Percentiles rank a stretch among this genome's conserved stretches.
phyloP scores from a whole-genome alignment of 2,329 filamentous ascomycete species.

The Xylaria sp. region DNA sequence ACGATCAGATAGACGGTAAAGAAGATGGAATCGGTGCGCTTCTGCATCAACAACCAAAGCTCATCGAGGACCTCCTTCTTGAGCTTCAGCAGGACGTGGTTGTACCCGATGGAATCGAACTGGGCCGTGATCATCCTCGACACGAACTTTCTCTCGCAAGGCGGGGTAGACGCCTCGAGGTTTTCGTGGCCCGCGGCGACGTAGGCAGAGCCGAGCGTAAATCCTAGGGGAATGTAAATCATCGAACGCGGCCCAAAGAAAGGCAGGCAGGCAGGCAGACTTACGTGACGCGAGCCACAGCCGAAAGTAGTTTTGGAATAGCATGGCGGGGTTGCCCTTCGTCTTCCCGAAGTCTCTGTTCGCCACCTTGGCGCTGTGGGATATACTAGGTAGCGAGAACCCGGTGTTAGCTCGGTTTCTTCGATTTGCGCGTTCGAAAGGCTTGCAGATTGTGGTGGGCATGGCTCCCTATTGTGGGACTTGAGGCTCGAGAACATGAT shows the following conservation, averaged over 20 bases:
- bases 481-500: neutral
- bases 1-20: conserved; percentile 48
- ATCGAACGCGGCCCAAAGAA: neutral
- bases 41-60: conserved; percentile 46
- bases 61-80: conserved; percentile 45
- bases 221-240: conserved; percentile 49
- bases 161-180: conserved; percentile 44
- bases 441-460: neutral
- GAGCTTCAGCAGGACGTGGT: conserved; percentile 37
- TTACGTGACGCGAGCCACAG: conserved; percentile 61
- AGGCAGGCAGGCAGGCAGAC: conserved; percentile 40
- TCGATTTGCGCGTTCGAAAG: neutral
- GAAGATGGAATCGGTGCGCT: conserved; percentile 44
- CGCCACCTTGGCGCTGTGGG: conserved; percentile 22
- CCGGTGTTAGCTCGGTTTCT: conserved; percentile 17
- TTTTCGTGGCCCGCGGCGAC: conserved; percentile 53
- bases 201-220: conserved; percentile 57
- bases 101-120: conserved; percentile 47
- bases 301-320: conserved; percentile 55
- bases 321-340: conserved; percentile 46
- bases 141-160: conserved; percentile 51
- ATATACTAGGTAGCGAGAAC: conserved; percentile 16
- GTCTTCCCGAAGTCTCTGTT: conserved; percentile 26
- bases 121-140: conserved; percentile 50
- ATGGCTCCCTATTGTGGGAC: conserved; percentile 14